phyloP scores from a whole-genome alignment of 371 early-diverging fungal species.

The Fennellomyces sp. region DNA sequence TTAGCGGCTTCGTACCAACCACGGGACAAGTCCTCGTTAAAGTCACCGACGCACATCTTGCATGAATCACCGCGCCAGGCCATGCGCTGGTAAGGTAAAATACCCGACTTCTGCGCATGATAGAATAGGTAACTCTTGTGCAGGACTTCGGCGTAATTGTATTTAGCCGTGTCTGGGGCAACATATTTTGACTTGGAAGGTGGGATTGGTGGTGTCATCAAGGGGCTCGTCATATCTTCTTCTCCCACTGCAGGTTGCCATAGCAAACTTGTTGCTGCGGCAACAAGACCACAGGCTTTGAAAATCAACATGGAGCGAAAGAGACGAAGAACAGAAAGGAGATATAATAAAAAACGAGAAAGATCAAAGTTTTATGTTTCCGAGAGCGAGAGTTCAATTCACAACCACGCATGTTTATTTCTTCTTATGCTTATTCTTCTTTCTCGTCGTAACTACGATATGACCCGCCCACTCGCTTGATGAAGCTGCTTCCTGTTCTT shows the following conservation, averaged over 20 bases:
- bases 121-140: conserved; percentile 61
- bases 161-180: conserved; percentile 50
- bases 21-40: conserved; percentile 57
- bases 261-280: not conserved
- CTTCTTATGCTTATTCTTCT: conserved; percentile 20
- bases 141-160: conserved; percentile 57
- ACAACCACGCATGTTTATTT: not conserved
- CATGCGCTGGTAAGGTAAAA: conserved; percentile 55
- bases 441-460: conserved; percentile 34
- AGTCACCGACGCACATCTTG: conserved; percentile 54
- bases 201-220: conserved; percentile 29
- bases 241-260: not conserved
- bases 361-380: not conserved
- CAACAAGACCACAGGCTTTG: not conserved
- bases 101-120: conserved; percentile 58
- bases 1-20: conserved; percentile 71
- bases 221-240: conserved; percentile 27
- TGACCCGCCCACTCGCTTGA: conserved; percentile 44
- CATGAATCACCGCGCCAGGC: conserved; percentile 66
- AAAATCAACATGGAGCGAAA: not conserved
- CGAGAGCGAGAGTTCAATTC: not conserved
- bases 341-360: not conserved
- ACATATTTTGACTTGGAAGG: conserved; percentile 39
- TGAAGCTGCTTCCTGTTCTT: conserved; percentile 16
- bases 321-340: not conserved